Evolutionary conservation across 441 rosid genomes (phyloP), one percentile per base, ranked within the genome.

Genomic region (Biscutella laevigata): DNA sequence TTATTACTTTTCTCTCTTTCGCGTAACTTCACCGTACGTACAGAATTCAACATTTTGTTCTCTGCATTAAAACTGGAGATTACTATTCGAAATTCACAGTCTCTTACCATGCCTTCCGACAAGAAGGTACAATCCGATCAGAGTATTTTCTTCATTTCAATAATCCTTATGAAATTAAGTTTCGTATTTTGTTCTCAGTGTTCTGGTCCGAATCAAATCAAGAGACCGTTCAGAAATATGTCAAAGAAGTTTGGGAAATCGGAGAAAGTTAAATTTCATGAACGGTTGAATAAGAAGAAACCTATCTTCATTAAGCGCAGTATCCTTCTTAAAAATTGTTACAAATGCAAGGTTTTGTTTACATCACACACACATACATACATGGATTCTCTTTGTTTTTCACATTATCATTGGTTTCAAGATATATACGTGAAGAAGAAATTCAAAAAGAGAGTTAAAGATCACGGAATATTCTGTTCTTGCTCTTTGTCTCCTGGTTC

Each of bases 381-480:
- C 11, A 29, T 0, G 4, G 9, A 35, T 16, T 41, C 61, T 64
- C 46, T 69, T 71, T 48, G 61, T n/a, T 38, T 68, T 84, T 30
- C 51, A 6, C 44, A 4, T 63, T 36, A 67, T 67, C 69, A n/a
- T 2, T 46, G 24, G 24, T 62, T 39, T 38, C 34, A 60, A 88
- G 99, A 88, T 62, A 73, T 84, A 62, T 88, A 92, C 75, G 70
- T 79, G 34, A 59, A 74, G 1, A 86, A 86, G 82, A 79, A 41
- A 81, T 60, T 81, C 22, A 92, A 77, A 53, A 80, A 70, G 70
- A 86, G 77, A 37, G 78, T 81, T 45, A 83, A 88, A 33, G 97
- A 88, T 70, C 88, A 92, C 69, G 99, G 99, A 45, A 92, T 92
- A 53, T 92, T 92, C 77, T 92, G 99, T 64, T 77, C 97, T 55